Conservation (phyloP, 768 basidiomycete genomes). For the Chalciporus piperatus region DNA sequence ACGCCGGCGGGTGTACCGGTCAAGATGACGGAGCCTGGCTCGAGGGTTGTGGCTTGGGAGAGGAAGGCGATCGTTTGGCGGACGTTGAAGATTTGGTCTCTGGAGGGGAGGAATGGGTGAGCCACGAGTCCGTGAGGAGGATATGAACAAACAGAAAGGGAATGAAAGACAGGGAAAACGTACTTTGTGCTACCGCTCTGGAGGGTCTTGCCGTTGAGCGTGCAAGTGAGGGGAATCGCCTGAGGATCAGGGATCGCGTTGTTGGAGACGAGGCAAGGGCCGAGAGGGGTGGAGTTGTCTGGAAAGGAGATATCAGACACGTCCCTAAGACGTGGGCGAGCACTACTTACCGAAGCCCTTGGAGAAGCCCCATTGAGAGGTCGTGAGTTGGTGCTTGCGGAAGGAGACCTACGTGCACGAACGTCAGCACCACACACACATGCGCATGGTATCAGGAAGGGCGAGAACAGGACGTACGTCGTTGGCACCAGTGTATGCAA, state of each 20-base stretch:
- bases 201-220: constrained; percentile 62
- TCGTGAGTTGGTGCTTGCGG: constrained; percentile 76
- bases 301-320: neutral
- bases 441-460: neutral
- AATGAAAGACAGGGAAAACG: neutral
- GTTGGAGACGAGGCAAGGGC: constrained; percentile 76
- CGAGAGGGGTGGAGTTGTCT: constrained; percentile 58
- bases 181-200: constrained; percentile 82
- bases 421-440: neutral
- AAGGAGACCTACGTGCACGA: constrained; percentile 53
- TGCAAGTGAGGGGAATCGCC: constrained; percentile 55
- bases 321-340: neutral
- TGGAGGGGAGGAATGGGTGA: constrained; percentile 25
- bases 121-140: neutral
- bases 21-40: constrained; percentile 77
- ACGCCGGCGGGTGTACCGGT: constrained; percentile 84
- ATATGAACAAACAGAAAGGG: neutral
- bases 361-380: constrained; percentile 85
- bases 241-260: constrained; percentile 65
- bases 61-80: constrained; percentile 76
- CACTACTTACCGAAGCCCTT: constrained; percentile 70
- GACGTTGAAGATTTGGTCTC: constrained; percentile 80
- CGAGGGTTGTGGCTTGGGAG: constrained; percentile 81
- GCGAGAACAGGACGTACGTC: constrained; percentile 47
- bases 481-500: constrained; percentile 79